Conservation (phyloP, 2,329 filamentous ascomycete genomes). For the Aspergillus sp. region DNA sequence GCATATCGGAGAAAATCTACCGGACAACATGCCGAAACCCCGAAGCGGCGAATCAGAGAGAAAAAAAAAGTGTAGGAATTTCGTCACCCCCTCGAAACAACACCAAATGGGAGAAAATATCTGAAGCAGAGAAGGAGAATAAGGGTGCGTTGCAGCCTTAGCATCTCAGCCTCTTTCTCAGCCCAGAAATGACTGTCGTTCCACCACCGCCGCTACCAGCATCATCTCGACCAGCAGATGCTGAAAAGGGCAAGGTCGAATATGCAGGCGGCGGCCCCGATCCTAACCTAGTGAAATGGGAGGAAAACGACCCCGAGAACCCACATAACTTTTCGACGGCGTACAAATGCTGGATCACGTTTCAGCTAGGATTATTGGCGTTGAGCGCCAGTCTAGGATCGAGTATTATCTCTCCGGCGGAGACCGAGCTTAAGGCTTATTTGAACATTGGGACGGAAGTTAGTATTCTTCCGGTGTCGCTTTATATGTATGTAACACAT, state of each 20-base stretch:
- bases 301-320: conserved; percentile 31
- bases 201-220: too few relatives aligned
- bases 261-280: neutral
- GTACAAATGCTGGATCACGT: conserved; percentile 53
- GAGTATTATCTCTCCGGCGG: conserved; percentile 54
- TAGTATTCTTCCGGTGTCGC: conserved; percentile 48
- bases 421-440: conserved; percentile 45
- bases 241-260: neutral
- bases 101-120: too few relatives aligned
- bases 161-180: too few relatives aligned
- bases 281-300: conserved; percentile 8
- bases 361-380: conserved; percentile 53
- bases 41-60: too few relatives aligned
- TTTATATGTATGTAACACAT: conserved; percentile 43
- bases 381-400: conserved; percentile 52
- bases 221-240: neutral
- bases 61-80: too few relatives aligned
- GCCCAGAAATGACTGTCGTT: too few relatives aligned
- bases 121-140: too few relatives aligned
- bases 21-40: too few relatives aligned
- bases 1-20: too few relatives aligned
- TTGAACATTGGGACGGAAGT: conserved; percentile 47
- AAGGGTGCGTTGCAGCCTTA: too few relatives aligned
- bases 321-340: conserved; percentile 50
- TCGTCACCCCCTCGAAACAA: too few relatives aligned